phyloP scores from a whole-genome alignment of 805 yeast genomes.

The Metschnikowia kunwiensis region DNA sequence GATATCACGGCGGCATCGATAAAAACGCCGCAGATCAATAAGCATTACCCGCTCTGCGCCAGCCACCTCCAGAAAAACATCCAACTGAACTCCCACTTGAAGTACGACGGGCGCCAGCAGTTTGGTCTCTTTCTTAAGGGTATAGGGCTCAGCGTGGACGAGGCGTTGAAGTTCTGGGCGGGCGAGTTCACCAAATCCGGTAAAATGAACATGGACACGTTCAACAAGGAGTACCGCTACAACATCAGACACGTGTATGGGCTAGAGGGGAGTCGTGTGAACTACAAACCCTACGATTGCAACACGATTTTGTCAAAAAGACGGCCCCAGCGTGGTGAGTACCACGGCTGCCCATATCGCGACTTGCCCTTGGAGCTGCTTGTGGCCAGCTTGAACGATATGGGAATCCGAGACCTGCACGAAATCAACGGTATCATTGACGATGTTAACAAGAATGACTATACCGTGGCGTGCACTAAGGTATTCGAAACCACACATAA shows the following conservation, averaged over 20 bases:
- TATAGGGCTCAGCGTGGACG: conserved; percentile 82
- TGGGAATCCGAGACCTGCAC: conserved; percentile 63
- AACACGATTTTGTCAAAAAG: conserved; percentile 70
- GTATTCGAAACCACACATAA: conserved; percentile 75
- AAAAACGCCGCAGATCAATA: conserved; percentile 48
- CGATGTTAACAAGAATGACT: conserved; percentile 65
- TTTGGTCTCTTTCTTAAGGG: conserved; percentile 82
- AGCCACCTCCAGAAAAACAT: conserved; percentile 62
- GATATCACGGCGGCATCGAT: conserved; percentile 63
- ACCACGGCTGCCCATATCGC: conserved; percentile 92
- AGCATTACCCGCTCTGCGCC: conserved; percentile 83
- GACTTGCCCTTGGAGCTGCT: conserved; percentile 68
- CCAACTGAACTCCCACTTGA: conserved; percentile 63
- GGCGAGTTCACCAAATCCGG: conserved; percentile 58
- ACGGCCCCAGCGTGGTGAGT: conserved; percentile 63
- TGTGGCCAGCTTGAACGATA: conserved; percentile 48
- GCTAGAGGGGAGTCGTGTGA: conserved; percentile 82
- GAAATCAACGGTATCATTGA: conserved; percentile 62
- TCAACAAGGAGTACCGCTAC: conserved; percentile 85
- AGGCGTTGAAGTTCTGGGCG: conserved; percentile 84
- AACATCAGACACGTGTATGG: conserved; percentile 89
- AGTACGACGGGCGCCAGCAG: conserved; percentile 82
- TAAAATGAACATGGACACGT: conserved; percentile 61
- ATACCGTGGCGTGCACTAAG: conserved; percentile 83
- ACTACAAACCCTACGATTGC: conserved; percentile 86